phyloP scores from a whole-genome alignment of 1,284 basidiomycete species.

The Boletus semigastroideus region DNA sequence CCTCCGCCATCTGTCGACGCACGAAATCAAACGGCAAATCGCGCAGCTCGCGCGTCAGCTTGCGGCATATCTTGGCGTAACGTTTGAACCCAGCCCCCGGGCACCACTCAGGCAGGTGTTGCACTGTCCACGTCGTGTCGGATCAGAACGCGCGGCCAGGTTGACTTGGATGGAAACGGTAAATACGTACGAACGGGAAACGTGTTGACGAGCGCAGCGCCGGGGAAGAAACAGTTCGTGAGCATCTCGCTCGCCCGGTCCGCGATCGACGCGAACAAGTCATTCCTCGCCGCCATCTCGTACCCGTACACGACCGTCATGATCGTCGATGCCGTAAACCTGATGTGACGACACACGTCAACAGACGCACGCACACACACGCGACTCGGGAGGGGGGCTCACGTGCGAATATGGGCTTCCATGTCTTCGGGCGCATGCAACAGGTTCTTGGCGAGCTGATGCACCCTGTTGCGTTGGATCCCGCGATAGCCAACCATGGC shows the following conservation, averaged over 20 bases:
- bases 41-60: slow-evolving; percentile 20
- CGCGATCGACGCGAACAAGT: slow-evolving; percentile 34
- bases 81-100: slow-evolving; percentile 33
- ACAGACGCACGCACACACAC: not conserved
- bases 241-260: slow-evolving; percentile 31
- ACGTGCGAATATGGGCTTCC: slow-evolving; percentile 42
- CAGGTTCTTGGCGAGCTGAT: slow-evolving; percentile 34
- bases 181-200: slow-evolving; percentile 29
- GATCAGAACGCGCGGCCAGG: too few relatives aligned
- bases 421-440: slow-evolving; percentile 37
- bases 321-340: slow-evolving; percentile 30
- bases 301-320: slow-evolving; percentile 36
- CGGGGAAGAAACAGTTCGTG: slow-evolving; percentile 25
- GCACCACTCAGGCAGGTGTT: slow-evolving; percentile 30
- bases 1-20: slow-evolving; percentile 19
- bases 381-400: slow-evolving; percentile 15
- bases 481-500: slow-evolving; percentile 17
- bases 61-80: slow-evolving; percentile 16
- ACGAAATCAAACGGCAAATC: slow-evolving; percentile 31
- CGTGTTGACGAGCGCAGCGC: slow-evolving; percentile 28
- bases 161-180: too few relatives aligned
- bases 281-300: slow-evolving; percentile 31
- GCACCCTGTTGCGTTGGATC: slow-evolving; percentile 18
- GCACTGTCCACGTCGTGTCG: slow-evolving; percentile 11
- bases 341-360: slow-evolving; percentile 1